Conservation (phyloP, 768 basidiomycete genomes). For the Amanita molliuscula region DNA sequence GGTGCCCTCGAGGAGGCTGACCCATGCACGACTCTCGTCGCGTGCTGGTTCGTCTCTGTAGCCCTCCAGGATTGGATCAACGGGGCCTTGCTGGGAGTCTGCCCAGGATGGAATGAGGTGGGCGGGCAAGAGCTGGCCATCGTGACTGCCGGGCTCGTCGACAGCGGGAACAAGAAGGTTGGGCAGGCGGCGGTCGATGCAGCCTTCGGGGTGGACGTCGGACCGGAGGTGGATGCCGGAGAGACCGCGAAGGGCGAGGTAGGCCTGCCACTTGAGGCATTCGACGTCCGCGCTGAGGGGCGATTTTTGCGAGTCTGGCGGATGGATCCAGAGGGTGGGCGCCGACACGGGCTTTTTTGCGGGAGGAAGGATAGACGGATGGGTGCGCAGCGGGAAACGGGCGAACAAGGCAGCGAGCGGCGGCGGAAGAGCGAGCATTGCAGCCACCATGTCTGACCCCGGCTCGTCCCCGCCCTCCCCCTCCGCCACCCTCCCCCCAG, state of each 20-base stretch:
- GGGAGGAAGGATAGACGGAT: conserved; percentile 28
- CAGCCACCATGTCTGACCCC: conserved; percentile 6
- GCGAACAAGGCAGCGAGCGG: conserved; percentile 42
- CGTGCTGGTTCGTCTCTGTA: conserved; percentile 48
- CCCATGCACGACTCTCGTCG: conserved; percentile 78
- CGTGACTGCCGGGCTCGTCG: conserved; percentile 23
- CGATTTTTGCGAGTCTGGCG: conserved; percentile 23
- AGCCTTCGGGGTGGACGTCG: conserved; percentile 63
- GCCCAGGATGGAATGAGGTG: conserved; percentile 69
- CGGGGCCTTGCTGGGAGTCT: conserved; percentile 37
- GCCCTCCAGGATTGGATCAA: conserved; percentile 45
- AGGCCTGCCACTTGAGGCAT: conserved; percentile 88
- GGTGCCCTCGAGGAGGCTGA: conserved; percentile 63
- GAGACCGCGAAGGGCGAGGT: conserved; percentile 59
- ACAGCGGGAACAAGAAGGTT: conserved; percentile 50
- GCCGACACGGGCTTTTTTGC: conserved; percentile 14
- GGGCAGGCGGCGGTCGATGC: conserved; percentile 57
- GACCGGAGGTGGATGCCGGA: conserved; percentile 44
- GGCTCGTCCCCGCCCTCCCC: conserved; percentile 50
- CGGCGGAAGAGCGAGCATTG: conserved; percentile 19
- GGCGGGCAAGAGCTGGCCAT: conserved; percentile 49
- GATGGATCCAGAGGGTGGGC: conserved; percentile 59
- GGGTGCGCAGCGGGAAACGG: conserved; percentile 48
- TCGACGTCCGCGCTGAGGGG: conserved; percentile 72
- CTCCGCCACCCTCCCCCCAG: conserved; percentile 28